Evolutionary conservation across 108 stramenopile species (phyloP).

Genomic region (Nitzschia sp.): DNA sequence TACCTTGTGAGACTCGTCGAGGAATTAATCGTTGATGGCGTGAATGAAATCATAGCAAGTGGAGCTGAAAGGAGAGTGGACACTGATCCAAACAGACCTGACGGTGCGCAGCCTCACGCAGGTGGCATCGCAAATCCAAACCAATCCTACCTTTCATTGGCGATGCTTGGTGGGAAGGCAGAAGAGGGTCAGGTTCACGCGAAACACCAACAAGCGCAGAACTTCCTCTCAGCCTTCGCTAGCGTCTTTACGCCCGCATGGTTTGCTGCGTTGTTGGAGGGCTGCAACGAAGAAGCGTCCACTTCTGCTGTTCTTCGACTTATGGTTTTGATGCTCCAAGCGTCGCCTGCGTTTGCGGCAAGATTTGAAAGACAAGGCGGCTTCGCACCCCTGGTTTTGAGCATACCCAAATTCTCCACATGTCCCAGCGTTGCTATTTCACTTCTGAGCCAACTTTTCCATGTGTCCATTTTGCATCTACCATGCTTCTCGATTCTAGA

Average conservation of each 20-base stretch:
- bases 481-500: conserved; percentile 75
- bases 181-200: conserved; percentile 58
- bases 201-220: conserved; percentile 83
- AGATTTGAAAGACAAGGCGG: conserved; percentile 81
- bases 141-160: conserved; percentile 61
- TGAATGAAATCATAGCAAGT: conserved; percentile 84
- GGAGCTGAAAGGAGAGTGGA: conserved; percentile 41
- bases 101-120: conserved; percentile 56
- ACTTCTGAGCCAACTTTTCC: conserved; percentile 78
- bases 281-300: conserved; percentile 85
- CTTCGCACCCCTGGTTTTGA: conserved; percentile 82
- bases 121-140: conserved; percentile 70
- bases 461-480: conserved; percentile 78
- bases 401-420: conserved; percentile 85
- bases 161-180: conserved; percentile 37
- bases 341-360: conserved; percentile 66
- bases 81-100: conserved; percentile 27
- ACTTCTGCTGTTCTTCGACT: conserved; percentile 81
- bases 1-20: conserved; percentile 85
- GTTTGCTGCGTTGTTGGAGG: conserved; percentile 89
- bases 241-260: conserved; percentile 86
- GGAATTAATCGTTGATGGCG: conserved; percentile 88
- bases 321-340: conserved; percentile 89
- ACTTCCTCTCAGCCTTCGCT: conserved; percentile 85
- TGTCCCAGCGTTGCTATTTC: conserved; percentile 79